Evolutionary conservation across 768 basidiomycete species (phyloP).

Genomic region (Amanita fuliginea): DNA sequence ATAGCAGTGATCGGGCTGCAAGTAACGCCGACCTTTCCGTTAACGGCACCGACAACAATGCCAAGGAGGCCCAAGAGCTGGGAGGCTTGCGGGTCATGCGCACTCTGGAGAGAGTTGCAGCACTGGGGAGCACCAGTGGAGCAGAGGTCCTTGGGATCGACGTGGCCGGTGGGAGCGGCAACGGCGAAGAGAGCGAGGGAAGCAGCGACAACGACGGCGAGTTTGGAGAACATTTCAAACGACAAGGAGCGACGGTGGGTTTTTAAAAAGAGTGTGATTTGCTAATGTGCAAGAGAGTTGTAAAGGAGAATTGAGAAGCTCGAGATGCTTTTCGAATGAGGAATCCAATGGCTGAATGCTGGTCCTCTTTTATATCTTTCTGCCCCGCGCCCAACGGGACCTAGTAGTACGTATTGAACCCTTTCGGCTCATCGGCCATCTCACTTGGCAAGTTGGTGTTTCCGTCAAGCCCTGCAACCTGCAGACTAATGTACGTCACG

Average conservation of each 20-base stretch:
- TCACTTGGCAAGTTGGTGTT: neutral
- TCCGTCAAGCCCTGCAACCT: neutral
- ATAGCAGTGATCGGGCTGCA: slow-evolving; percentile 16
- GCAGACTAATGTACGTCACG: neutral
- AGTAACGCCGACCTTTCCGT: slow-evolving; percentile 10
- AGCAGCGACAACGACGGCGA: slow-evolving; percentile 14
- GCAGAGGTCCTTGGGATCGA: slow-evolving; percentile 12
- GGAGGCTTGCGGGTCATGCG: slow-evolving; percentile 3
- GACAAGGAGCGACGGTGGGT: slow-evolving; percentile 4
- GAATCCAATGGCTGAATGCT: neutral
- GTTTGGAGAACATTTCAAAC: slow-evolving; percentile 21
- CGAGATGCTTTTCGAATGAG: neutral
- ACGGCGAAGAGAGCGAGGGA: slow-evolving; percentile 17
- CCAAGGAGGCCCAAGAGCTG: slow-evolving; percentile 7
- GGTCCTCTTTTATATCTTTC: neutral
- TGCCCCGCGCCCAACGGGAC: neutral
- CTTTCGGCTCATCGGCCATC: neutral
- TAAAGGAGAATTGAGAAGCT: too few species aligned
- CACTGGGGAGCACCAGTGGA: slow-evolving; percentile 19
- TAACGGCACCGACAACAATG: slow-evolving; percentile 6
- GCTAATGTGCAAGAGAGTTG: slow-evolving; percentile 4
- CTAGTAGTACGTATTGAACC: neutral
- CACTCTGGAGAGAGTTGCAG: slow-evolving; percentile 14
- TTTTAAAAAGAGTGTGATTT: neutral
- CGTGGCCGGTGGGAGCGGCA: slow-evolving; percentile 14